Conservation (phyloP, 129 eudicot genomes). For the Pseudognaphalium luteoalbum region DNA sequence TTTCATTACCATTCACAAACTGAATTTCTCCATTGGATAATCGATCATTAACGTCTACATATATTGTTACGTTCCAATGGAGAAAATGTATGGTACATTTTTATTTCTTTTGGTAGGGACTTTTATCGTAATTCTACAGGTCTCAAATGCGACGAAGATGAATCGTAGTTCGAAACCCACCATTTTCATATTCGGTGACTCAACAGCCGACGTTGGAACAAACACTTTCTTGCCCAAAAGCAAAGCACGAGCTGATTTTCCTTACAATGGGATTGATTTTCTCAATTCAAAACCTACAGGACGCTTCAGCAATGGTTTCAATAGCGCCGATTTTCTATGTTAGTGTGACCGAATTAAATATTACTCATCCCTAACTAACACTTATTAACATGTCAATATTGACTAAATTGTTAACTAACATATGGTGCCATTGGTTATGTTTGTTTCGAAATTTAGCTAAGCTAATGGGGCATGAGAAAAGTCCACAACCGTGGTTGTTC, state of each 20-base stretch:
- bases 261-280: conserved; percentile 63
- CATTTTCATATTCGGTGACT: conserved; percentile 71
- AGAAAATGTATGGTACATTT: conserved; percentile 8
- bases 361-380: no score
- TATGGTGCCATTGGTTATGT: neutral
- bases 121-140: conserved; percentile 12
- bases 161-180: conserved; percentile 18
- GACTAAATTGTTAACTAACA: neutral
- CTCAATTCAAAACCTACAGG: conserved; percentile 51
- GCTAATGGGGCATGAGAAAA: conserved; percentile 34
- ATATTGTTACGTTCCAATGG: conserved; percentile 21
- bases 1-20: neutral
- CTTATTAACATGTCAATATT: no score
- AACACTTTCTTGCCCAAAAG: conserved; percentile 41
- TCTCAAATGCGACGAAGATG: conserved; percentile 10
- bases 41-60: neutral
- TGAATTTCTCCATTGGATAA: neutral
- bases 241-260: conserved; percentile 49
- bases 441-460: conserved; percentile 24
- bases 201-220: conserved; percentile 81
- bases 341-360: conserved; percentile 16
- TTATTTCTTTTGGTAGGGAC: conserved; percentile 23
- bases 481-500: conserved; percentile 38
- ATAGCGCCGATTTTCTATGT: conserved; percentile 69
- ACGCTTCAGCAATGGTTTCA: conserved; percentile 75